Conservation (phyloP, 305 asterid species). For the Fraxinus nigra region DNA sequence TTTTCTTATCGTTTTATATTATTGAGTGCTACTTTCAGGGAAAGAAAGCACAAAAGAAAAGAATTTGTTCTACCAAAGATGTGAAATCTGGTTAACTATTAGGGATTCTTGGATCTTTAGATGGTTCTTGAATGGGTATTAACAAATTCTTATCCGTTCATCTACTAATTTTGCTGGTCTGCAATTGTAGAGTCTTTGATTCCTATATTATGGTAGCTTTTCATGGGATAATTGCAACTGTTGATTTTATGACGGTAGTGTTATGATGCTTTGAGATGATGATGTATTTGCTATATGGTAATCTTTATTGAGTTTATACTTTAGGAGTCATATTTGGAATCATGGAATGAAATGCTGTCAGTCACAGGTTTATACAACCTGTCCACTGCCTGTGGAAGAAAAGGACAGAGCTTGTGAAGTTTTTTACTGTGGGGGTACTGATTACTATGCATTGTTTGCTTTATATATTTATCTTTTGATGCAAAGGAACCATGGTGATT, state of each 20-base stretch:
- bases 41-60: not conserved
- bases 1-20: not conserved
- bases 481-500: not conserved
- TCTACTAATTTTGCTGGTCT: not conserved
- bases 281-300: not conserved
- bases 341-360: slow-evolving; percentile 6
- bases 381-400: not conserved
- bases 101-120: slow-evolving; percentile 9
- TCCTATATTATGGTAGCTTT: not conserved
- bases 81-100: slow-evolving; percentile 8
- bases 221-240: not conserved
- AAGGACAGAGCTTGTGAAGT: not conserved
- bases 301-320: not conserved
- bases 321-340: not conserved
- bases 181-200: slow-evolving; percentile 2
- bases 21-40: not conserved
- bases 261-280: not conserved
- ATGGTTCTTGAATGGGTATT: not conserved
- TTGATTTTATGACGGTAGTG: not conserved
- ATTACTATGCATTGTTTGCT: not conserved
- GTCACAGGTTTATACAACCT: not conserved
- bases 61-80: not conserved
- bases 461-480: not conserved
- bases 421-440: not conserved
- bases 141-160: not conserved